A percentile compares a stretch with the other conserved stretches of the same genome.
These are phyloP conservation scores for Wickerhamiella cacticola DNA, from an alignment of 805 yeast species.

Conservation along the genomic window DNA sequence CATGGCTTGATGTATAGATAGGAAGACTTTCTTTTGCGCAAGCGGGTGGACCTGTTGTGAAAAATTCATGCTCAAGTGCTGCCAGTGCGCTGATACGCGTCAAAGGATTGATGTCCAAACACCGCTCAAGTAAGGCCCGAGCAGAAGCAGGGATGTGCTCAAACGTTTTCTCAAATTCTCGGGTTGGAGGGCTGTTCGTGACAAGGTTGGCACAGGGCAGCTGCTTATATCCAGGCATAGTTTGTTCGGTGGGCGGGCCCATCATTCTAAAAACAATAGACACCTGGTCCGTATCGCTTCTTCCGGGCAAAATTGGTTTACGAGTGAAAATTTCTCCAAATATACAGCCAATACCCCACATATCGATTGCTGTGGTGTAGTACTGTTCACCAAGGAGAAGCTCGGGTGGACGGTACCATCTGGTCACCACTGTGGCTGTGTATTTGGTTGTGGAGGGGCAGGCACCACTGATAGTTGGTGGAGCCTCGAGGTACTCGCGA, in stretches of 20 bases:
- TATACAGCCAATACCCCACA: constrained; percentile 97
- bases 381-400: constrained; percentile 69
- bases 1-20: constrained; percentile 76
- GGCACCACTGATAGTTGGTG: constrained; percentile 42
- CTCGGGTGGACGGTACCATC: constrained; percentile 98
- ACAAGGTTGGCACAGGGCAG: constrained; percentile 37
- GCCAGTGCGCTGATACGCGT: constrained; percentile 66
- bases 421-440: constrained; percentile 73
- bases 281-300: constrained; percentile 79
- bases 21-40: constrained; percentile 45
- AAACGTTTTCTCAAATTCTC: constrained; percentile 35
- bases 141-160: constrained; percentile 22
- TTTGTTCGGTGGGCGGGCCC: constrained; percentile 59
- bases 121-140: constrained; percentile 38
- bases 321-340: constrained; percentile 79
- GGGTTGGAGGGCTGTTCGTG: constrained; percentile 20
- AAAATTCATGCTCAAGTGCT: constrained; percentile 62
- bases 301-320: constrained; percentile 76
- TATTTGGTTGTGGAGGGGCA: constrained; percentile 33
- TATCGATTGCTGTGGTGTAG: constrained; percentile 89
- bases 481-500: constrained; percentile 50
- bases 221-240: constrained; percentile 49
- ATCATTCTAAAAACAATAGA: constrained; percentile 64
- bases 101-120: constrained; percentile 59
- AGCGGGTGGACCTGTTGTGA: constrained; percentile 56